Conservation (phyloP, 2,329 filamentous ascomycete genomes). For the Penicillium digitatum region DNA sequence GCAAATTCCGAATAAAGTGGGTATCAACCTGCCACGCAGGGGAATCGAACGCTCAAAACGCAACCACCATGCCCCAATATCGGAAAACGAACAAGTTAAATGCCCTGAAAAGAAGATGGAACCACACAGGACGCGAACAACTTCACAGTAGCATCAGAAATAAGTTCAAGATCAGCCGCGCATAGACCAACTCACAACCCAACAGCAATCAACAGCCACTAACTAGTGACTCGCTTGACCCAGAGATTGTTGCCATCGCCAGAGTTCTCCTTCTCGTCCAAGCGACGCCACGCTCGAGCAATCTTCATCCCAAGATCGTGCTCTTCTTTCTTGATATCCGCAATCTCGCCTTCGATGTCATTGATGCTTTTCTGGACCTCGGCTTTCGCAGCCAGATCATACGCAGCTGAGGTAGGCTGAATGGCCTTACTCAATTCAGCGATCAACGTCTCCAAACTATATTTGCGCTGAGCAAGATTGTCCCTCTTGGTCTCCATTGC, state of each 20-base stretch:
- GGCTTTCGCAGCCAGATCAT: constrained; percentile 58
- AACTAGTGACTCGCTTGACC: constrained; percentile 72
- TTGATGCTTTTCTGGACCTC: constrained; percentile 63
- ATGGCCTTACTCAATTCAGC: constrained; percentile 74
- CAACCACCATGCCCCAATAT: neutral
- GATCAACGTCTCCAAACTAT: constrained; percentile 69
- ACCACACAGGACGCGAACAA: neutral
- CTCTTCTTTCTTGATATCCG: constrained; percentile 70
- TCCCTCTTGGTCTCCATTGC: constrained; percentile 63
- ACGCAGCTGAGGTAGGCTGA: constrained; percentile 64
- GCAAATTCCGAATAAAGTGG: constrained; percentile 3
- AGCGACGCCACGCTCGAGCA: constrained; percentile 69
- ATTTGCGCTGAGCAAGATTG: constrained; percentile 61
- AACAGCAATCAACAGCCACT: constrained; percentile 21
- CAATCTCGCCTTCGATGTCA: constrained; percentile 61
- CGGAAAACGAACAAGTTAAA: neutral
- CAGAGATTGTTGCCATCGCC: constrained; percentile 61
- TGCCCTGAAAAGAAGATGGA: neutral
- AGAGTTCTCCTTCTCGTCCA: constrained; percentile 57
- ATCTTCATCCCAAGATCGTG: constrained; percentile 74
- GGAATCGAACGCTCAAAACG: constrained; percentile 10
- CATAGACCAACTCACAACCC: neutral
- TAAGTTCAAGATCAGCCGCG: neutral
- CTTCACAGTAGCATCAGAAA: neutral
- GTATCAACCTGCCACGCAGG: constrained; percentile 8